Evolutionary conservation across 805 yeast genomes (phyloP).

Genomic region (Cyberlindnera petersonii): DNA sequence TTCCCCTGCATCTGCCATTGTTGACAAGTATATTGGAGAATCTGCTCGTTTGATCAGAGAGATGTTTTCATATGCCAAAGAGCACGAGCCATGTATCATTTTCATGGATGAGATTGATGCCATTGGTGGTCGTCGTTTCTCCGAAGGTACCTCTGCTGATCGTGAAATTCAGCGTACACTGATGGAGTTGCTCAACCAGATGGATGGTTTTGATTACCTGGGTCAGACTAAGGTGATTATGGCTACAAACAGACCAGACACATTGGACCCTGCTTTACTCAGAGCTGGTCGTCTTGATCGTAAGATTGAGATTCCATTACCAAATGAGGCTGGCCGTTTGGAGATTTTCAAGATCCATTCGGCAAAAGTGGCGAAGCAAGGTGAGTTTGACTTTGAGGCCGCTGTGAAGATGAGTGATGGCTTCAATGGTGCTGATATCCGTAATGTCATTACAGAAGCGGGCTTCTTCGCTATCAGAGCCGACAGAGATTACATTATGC

Average conservation of each 20-base stretch:
- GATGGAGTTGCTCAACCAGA: conserved; percentile 94
- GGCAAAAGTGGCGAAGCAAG: conserved; percentile 76
- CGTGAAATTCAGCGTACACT: conserved; percentile 97
- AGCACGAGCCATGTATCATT: conserved; percentile 96
- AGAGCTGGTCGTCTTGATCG: conserved; percentile 98
- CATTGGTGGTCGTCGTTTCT: conserved; percentile 95
- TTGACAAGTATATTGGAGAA: conserved; percentile 97
- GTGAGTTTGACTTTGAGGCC: conserved; percentile 96
- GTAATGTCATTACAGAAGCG: conserved; percentile 97
- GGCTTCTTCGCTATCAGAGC: conserved; percentile 98
- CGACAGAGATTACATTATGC: conserved; percentile 91
- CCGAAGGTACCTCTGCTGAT: conserved; percentile 98
- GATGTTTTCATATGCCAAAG: conserved; percentile 96
- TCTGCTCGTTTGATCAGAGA: conserved; percentile 95
- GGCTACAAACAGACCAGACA: conserved; percentile 99
- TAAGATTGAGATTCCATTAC: conserved; percentile 91
- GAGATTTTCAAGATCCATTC: conserved; percentile 95
- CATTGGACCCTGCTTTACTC: conserved; percentile 92
- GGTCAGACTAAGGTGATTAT: conserved; percentile 96
- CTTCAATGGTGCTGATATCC: conserved; percentile 96
- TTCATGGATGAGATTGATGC: conserved; percentile 99
- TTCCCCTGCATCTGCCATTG: conserved; percentile 98
- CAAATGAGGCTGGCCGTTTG: conserved; percentile 92
- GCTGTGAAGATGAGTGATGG: conserved; percentile 98
- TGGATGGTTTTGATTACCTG: conserved; percentile 96